Conservation (phyloP, 2,329 filamentous ascomycete species). For the Elsinoe fawcettii region DNA sequence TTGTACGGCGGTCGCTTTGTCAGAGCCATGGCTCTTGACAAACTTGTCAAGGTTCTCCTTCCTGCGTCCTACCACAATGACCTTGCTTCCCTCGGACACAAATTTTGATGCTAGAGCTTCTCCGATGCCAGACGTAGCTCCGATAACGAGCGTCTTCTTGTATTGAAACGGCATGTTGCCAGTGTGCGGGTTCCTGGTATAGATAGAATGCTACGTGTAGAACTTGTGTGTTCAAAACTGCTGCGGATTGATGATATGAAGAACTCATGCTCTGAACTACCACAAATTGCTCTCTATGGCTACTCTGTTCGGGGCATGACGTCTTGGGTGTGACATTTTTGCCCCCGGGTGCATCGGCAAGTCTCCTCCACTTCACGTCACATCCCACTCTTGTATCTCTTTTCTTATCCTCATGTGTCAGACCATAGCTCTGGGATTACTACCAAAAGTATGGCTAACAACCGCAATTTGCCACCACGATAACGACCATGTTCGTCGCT, state of each 20-base stretch:
- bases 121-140: constrained; percentile 48
- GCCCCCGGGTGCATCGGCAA: not conserved
- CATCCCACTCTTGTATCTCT: not conserved
- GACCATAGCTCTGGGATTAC: not conserved
- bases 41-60: constrained; percentile 46
- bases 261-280: no score
- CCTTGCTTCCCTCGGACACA: constrained; percentile 39
- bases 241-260: no score
- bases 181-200: not conserved
- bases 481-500: not conserved
- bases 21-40: constrained; percentile 38
- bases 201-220: no score
- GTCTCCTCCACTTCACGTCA: constrained; percentile 1
- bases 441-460: not conserved
- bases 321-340: not conserved
- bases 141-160: constrained; percentile 47
- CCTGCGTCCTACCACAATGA: constrained; percentile 45
- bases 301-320: not conserved
- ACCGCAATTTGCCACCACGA: not conserved
- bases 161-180: constrained; percentile 37
- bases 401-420: not conserved
- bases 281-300: no score
- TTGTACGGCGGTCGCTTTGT: constrained; percentile 38
- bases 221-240: no score
- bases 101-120: constrained; percentile 44